Evolutionary conservation across 306 rosid species (phyloP).

Genomic region (Mimosa pudica): DNA sequence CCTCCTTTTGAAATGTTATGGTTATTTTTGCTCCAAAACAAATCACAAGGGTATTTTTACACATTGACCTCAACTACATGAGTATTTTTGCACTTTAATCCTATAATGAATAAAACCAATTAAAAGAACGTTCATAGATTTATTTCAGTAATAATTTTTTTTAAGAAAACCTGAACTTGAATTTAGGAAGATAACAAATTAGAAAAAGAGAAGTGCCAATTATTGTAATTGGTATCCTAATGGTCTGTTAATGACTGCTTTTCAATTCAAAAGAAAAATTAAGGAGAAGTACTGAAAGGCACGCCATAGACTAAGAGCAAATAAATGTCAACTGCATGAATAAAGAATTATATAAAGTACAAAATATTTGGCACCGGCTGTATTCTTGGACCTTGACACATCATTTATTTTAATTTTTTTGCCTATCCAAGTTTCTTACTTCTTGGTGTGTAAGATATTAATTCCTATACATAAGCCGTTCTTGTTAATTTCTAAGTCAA

Average conservation of each 20-base stretch:
- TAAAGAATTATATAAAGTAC: neutral
- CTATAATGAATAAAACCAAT: no score
- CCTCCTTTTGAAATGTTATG: no score
- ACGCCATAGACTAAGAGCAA: slow-evolving; percentile 47
- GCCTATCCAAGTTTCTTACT: neutral
- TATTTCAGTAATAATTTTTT: no score
- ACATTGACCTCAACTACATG: no score
- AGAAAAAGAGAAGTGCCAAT: slow-evolving; percentile 5
- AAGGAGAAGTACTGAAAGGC: slow-evolving; percentile 31
- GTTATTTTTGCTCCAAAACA: no score
- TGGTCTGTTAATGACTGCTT: no score
- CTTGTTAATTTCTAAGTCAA: slow-evolving; percentile 35
- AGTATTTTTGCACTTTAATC: no score
- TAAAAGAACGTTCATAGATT: no score
- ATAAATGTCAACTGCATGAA: slow-evolving; percentile 67
- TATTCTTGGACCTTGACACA: slow-evolving; percentile 33
- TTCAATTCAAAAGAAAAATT: no score
- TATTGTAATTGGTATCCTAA: no score
- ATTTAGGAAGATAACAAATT: slow-evolving; percentile 29
- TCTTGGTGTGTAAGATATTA: slow-evolving; percentile 31
- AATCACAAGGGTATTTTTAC: no score
- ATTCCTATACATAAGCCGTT: neutral
- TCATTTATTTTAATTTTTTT: slow-evolving; percentile 1
- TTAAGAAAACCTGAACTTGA: neutral
- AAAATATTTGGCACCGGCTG: slow-evolving; percentile 57